Base-by-base conservation (phyloP, 192 early-diverging fungal species). In the Piromyces sp. region DNA sequence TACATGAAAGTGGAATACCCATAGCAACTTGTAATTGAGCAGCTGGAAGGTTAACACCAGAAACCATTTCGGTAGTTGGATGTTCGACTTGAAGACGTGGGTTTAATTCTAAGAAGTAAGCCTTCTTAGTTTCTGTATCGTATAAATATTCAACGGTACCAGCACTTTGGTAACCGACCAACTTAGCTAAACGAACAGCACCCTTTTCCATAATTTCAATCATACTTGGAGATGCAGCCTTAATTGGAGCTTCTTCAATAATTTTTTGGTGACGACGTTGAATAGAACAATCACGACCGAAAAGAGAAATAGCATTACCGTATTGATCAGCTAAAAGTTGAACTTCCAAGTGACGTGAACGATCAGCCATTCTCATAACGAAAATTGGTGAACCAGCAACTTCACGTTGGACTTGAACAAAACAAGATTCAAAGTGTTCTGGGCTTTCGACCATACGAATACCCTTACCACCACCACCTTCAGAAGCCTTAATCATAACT, bases 221-320 rank as follows among this genome's bases (percentile, higher is more conserved):
- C 4, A 92, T 92, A 42, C 94, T 91, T 79, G 89, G 86, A 87
- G 91, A 86, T 87, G 95, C 92, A 81, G 95, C 94, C 78, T 89
- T 95, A 40, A 99, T 95, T 11, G 96, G 96, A 5, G 97, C 97
- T 87, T 98, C 97, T 86, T 99, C 96, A 68, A 99, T 94, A 85
- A 99, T 99, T 90, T 99, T 99, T 89, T 99, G 97, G 84, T 99
- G 97, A 38, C 97, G 92, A 82, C 97, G 91, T 90, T 99, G 97
- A 16, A 98, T 96, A 12, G 96, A 97, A 85, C 96, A 99, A 88
- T 99, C 97, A 79, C 97, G 92, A 30, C 97, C 97, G 89, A 99
- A 99, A 83, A 99, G 90, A 28, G 96, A 96, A 86, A 99, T 98
- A 12, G 96, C 97, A 81, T 99, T 97, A 79, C 97, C 97, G 84